Conservation (phyloP, 192 early-diverging fungal species). For the Nowakowskiella sp. region DNA sequence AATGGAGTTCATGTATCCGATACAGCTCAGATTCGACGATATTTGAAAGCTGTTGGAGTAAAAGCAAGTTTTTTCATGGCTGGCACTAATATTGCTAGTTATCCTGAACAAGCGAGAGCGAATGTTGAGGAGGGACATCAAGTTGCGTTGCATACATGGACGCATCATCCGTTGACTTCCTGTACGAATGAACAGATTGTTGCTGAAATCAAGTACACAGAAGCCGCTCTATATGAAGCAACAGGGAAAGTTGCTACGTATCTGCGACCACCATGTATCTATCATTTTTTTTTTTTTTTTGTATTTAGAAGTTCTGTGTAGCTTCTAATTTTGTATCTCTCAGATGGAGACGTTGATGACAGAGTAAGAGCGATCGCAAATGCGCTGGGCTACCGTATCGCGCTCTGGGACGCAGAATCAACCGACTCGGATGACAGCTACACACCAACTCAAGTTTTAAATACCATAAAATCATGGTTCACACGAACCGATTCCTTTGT, state of each 20-base stretch:
- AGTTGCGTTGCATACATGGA: conserved; percentile 45
- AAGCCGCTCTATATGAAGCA: conserved; percentile 28
- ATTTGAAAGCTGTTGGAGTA: neutral
- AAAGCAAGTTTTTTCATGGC: conserved; percentile 35
- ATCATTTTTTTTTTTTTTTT: conserved; percentile 3
- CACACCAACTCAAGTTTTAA: no score
- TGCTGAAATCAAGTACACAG: conserved; percentile 61
- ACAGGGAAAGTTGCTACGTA: conserved; percentile 35
- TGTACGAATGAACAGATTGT: conserved; percentile 46
- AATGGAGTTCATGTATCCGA: no score
- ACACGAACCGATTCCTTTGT: conserved; percentile 19
- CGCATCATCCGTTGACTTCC: conserved; percentile 43
- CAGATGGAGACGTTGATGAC: conserved; percentile 64
- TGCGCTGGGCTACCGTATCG: conserved; percentile 42
- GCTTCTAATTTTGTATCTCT: no score
- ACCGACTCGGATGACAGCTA: conserved; percentile 22
- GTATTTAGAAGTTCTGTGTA: no score
- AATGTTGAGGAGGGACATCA: conserved; percentile 34
- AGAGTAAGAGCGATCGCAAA: conserved; percentile 54
- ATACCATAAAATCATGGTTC: conserved; percentile 10
- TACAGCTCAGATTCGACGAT: conserved; percentile 1
- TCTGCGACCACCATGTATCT: conserved; percentile 55
- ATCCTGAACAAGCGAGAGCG: conserved; percentile 34
- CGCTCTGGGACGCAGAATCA: conserved; percentile 32
- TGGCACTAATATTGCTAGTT: conserved; percentile 24